These are phyloP conservation scores for Trametes sanguinea DNA, from an alignment of 768 basidiomycete genomes.

Conservation along the genomic window DNA sequence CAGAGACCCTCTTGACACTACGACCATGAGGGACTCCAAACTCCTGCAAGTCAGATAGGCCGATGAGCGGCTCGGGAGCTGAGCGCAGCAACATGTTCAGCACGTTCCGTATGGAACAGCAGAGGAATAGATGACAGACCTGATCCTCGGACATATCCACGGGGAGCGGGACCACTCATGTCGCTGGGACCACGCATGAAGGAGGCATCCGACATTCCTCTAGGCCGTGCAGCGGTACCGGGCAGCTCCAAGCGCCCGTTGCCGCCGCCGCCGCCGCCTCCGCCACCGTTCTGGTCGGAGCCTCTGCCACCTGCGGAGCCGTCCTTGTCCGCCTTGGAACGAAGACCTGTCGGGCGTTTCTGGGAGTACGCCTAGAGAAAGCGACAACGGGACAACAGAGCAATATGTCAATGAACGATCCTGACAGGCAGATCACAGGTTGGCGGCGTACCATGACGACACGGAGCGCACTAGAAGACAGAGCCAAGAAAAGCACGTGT, in stretches of 20 bases:
- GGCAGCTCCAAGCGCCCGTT: conserved; percentile 38
- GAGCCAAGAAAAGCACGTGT: neutral
- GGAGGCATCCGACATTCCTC: conserved; percentile 75
- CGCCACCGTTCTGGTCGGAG: conserved; percentile 22
- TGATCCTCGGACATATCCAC: conserved; percentile 6
- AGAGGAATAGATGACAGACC: too few relatives aligned
- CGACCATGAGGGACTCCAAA: conserved; percentile 12
- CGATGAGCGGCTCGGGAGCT: conserved; percentile 7
- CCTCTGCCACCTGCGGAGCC: conserved; percentile 27
- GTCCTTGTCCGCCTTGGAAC: conserved; percentile 52
- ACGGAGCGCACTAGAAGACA: conserved; percentile 62
- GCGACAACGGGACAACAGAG: conserved; percentile 14
- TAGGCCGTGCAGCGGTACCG: conserved; percentile 46
- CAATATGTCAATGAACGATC: conserved; percentile 16
- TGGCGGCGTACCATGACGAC: conserved; percentile 73
- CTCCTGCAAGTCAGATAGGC: conserved; percentile 12
- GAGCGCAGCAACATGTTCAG: neutral
- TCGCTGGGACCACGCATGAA: conserved; percentile 33
- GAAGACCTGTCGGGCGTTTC: conserved; percentile 59
- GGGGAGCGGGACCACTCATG: conserved; percentile 22
- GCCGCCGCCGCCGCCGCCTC: conserved; percentile 43
- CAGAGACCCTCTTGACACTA: conserved; percentile 5
- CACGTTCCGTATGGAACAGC: neutral
- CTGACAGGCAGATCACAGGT: conserved; percentile 5
- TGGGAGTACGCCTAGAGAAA: conserved; percentile 71